Conservation (phyloP, 169 alveolate genomes). For the Plasmodium fragile region DNA sequence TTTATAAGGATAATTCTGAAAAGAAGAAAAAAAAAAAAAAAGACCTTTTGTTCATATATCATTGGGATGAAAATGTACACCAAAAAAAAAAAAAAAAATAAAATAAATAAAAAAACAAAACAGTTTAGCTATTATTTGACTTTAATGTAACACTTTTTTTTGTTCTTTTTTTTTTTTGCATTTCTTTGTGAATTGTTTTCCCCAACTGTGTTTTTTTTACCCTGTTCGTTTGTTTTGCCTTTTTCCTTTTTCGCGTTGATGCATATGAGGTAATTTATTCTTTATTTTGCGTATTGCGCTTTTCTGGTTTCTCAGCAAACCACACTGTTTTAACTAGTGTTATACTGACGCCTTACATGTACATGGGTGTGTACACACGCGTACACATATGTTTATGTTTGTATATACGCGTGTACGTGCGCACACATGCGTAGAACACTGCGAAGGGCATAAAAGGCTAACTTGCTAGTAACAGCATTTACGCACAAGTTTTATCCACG, state of each 20-base stretch:
- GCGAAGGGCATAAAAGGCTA: background rate
- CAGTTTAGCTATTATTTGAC: slow-evolving; percentile 4
- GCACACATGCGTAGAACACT: background rate
- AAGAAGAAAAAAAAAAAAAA: background rate
- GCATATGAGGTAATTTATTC: background rate
- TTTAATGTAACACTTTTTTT: background rate
- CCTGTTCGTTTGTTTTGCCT: background rate
- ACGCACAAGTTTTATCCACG: background rate
- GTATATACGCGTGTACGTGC: background rate
- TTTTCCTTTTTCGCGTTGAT: background rate
- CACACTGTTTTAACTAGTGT: slow-evolving; percentile 14
- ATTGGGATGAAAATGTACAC: slow-evolving; percentile 8
- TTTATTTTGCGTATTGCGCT: background rate
- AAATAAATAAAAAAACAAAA: background rate
- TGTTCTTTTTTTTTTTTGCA: background rate
- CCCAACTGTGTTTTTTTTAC: background rate
- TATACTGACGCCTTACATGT: background rate
- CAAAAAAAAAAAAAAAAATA: background rate
- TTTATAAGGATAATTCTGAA: background rate
- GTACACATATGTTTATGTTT: background rate
- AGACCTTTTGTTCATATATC: background rate
- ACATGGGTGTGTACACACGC: background rate
- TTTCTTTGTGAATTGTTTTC: background rate
- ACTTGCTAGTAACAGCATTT: background rate
- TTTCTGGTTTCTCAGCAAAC: background rate